Evolutionary conservation across 495 filamentous ascomycete species (phyloP).

Genomic region (Monascus purpureus): DNA sequence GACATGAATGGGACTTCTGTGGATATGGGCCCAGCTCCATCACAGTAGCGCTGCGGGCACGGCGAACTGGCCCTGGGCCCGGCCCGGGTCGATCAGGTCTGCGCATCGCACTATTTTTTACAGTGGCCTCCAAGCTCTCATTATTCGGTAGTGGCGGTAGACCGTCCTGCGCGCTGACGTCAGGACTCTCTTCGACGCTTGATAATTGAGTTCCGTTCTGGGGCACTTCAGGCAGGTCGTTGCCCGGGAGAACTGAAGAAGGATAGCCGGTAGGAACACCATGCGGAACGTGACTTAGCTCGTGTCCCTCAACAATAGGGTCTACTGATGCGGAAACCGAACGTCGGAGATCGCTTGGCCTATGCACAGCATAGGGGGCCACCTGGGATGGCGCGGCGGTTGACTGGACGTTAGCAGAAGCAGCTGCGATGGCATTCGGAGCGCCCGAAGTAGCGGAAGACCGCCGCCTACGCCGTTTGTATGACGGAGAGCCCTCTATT

Average conservation of each 20-base stretch:
- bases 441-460: slow-evolving; percentile 77
- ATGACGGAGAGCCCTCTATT: slow-evolving; percentile 94
- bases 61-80: slow-evolving; percentile 61
- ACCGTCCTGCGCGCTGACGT: slow-evolving; percentile 57
- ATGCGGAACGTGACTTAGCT: slow-evolving; percentile 48
- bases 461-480: slow-evolving; percentile 89
- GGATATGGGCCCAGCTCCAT: slow-evolving; percentile 95
- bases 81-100: slow-evolving; percentile 48
- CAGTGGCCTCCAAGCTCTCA: slow-evolving; percentile 41
- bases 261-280: slow-evolving; percentile 47
- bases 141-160: slow-evolving; percentile 49
- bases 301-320: slow-evolving; percentile 65
- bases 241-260: slow-evolving; percentile 54
- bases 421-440: slow-evolving; percentile 46
- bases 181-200: slow-evolving; percentile 63
- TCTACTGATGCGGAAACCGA: slow-evolving; percentile 84
- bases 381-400: slow-evolving; percentile 18
- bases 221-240: slow-evolving; percentile 68
- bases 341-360: slow-evolving; percentile 75
- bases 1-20: slow-evolving; percentile 94
- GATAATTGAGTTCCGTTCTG: slow-evolving; percentile 78
- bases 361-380: slow-evolving; percentile 44
- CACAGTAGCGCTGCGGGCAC: slow-evolving; percentile 88
- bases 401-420: slow-evolving; percentile 34
- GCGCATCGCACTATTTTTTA: slow-evolving; percentile 45